Evolutionary conservation across 1,284 basidiomycete genomes (phyloP).

Genomic region (Boletus sp.): DNA sequence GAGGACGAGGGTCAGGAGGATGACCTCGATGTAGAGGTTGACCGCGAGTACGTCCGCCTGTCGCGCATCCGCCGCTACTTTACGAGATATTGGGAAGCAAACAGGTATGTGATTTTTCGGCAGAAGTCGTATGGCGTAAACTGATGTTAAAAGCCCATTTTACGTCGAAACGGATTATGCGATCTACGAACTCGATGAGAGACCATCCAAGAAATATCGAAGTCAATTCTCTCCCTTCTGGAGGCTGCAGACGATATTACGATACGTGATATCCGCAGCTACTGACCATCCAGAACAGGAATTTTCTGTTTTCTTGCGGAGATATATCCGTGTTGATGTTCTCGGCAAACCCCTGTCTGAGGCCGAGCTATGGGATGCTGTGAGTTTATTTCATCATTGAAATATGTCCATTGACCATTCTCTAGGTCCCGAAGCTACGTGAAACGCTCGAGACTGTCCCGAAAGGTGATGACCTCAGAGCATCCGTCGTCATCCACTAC

Average conservation of each 20-base stretch:
- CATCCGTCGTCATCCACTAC: constrained; percentile 20
- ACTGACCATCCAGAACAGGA: constrained; percentile 25
- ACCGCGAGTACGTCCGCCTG: constrained; percentile 35
- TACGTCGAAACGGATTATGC: constrained; percentile 58
- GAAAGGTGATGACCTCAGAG: constrained; percentile 19
- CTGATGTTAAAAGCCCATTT: constrained; percentile 42
- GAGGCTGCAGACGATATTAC: constrained; percentile 45
- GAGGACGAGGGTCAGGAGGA: constrained; percentile 46
- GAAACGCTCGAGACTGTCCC: constrained; percentile 21
- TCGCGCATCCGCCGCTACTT: constrained; percentile 33
- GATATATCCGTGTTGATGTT: constrained; percentile 35
- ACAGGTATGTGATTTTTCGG: constrained; percentile 35
- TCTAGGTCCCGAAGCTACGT: constrained; percentile 34
- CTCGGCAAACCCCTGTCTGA: constrained; percentile 38
- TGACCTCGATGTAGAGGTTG: constrained; percentile 28
- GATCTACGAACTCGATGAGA: constrained; percentile 51
- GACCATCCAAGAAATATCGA: constrained; percentile 44
- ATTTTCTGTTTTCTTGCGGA: constrained; percentile 33
- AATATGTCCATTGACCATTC: background rate
- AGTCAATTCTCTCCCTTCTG: constrained; percentile 47
- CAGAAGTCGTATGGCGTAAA: background rate
- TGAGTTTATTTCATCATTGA: constrained; percentile 26
- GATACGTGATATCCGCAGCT: constrained; percentile 43
- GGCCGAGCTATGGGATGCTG: constrained; percentile 40
- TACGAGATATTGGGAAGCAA: constrained; percentile 34